These are phyloP conservation scores for Penicillium sp. DNA, from an alignment of 2,329 filamentous ascomycete species.

Conservation along the genomic window DNA sequence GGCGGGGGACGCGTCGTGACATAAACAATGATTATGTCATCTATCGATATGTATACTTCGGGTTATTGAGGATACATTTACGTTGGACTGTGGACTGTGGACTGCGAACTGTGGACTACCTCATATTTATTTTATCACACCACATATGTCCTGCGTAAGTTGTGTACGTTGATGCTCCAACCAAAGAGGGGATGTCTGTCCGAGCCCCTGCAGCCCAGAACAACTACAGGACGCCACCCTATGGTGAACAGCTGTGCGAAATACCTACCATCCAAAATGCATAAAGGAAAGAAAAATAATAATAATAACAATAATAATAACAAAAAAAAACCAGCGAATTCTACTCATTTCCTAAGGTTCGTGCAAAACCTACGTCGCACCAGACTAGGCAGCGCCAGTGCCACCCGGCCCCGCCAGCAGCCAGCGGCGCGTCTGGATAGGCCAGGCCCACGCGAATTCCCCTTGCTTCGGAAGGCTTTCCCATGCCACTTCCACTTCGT, in stretches of 20 bases:
- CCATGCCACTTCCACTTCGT: conserved; percentile 4
- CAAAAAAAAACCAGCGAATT: no score
- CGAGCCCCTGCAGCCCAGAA: not conserved
- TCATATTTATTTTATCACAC: not conserved
- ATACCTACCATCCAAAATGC: no score
- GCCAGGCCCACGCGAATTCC: conserved; percentile 22
- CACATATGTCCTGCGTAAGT: not conserved
- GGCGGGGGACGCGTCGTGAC: conserved; percentile 34
- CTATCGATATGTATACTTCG: not conserved
- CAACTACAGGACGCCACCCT: no score
- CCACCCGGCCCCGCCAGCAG: no score
- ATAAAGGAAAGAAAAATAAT: no score
- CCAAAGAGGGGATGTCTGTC: not conserved
- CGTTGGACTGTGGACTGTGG: no score
- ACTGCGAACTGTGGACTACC: not conserved
- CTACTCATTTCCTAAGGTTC: no score
- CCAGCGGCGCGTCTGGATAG: no score
- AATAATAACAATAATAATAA: no score
- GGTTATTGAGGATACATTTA: no score
- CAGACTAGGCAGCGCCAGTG: no score
- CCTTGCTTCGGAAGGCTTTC: conserved; percentile 16
- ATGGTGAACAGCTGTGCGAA: not conserved
- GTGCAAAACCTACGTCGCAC: no score
- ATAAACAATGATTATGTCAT: conserved; percentile 25
- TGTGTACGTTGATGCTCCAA: not conserved